A percentile compares a stretch with the other conserved stretches of the same genome.
Conservation (phyloP, 2,329 filamentous ascomycete species). For the Dactylonectria macrodidyma region DNA sequence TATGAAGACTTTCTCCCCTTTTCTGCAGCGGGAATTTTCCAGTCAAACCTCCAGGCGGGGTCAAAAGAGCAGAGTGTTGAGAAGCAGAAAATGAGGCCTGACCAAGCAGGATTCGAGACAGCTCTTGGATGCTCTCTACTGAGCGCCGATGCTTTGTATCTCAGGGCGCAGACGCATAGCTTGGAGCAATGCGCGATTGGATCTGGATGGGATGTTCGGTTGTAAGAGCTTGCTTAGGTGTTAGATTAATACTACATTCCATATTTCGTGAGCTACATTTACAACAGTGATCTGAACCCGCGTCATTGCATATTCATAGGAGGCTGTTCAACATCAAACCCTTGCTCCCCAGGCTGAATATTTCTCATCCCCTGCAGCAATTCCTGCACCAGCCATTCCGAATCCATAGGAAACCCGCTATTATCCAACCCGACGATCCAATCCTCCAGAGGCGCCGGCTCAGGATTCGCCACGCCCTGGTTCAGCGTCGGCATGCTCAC, state of each 20-base stretch:
- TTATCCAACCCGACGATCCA: slow-evolving; percentile 34
- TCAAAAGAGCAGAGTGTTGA: background rate
- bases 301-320: slow-evolving; percentile 13
- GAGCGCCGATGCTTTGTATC: slow-evolving; percentile 24
- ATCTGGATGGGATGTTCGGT: background rate
- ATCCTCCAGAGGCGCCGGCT: slow-evolving; percentile 27
- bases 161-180: slow-evolving; percentile 13
- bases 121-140: slow-evolving; percentile 16
- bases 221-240: background rate
- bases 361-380: slow-evolving; percentile 36
- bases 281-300: background rate
- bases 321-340: slow-evolving; percentile 1
- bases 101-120: slow-evolving; percentile 17
- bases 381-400: slow-evolving; percentile 37
- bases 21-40: slow-evolving; percentile 67
- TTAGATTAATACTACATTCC: background rate
- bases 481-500: background rate
- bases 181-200: slow-evolving; percentile 18
- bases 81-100: background rate
- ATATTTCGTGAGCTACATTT: background rate
- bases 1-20: slow-evolving; percentile 70
- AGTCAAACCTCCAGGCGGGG: slow-evolving; percentile 55
- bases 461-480: slow-evolving; percentile 8
- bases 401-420: slow-evolving; percentile 26
- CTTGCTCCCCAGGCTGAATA: slow-evolving; percentile 12